Base-by-base conservation (phyloP, 768 basidiomycete species). In the Leccinellum rugosiceps region DNA sequence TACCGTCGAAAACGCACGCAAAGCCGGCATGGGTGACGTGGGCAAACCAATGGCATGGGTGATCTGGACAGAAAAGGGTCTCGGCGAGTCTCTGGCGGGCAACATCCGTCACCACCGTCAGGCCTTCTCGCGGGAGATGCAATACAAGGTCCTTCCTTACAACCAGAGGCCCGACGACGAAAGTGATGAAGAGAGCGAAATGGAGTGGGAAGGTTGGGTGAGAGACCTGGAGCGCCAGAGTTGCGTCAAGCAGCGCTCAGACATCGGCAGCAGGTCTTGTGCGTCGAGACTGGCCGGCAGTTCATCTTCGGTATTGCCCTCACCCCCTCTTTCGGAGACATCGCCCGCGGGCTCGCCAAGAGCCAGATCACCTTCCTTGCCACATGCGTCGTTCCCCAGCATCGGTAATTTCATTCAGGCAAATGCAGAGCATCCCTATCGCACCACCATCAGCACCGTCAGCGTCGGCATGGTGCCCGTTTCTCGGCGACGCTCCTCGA, bases 151-250 rank as follows among this genome's bases (percentile, higher is more conserved):
- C 10, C 56, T 61, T 5, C 19, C 52, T 3, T 28, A 60, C 31
- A 31, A 52, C 2, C 60, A 58, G 38, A 70, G 65, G 9, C 57
- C 68, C 25, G 76, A 74, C 4, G 79, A 74, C 30, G 78, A 76
- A 26, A 68, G 61, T n/a, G 73, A 72, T 5, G 75, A 71, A 6
- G 75, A 79, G 25, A 80, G 76, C 62, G 87, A 87, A 66, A 72
- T 74, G 21, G 87, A 89, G 65, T 89, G 87, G 87, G 75, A 80
- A 4, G 83, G 81, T 1, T 89, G 87, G 87, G 74, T 78, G 65
- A 79, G 79, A 5, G 86, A 86, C 72, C 55, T 87, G 45, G 72
- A 76, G 43, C 73, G 79, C 21, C 77, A 77, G 62, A 31, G 57
- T 56, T 59, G 52, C 17, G 59, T 64, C n/a, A 62, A 53, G 54